Conservation (phyloP, 305 asterid species). For the Fraxinus sp. region DNA sequence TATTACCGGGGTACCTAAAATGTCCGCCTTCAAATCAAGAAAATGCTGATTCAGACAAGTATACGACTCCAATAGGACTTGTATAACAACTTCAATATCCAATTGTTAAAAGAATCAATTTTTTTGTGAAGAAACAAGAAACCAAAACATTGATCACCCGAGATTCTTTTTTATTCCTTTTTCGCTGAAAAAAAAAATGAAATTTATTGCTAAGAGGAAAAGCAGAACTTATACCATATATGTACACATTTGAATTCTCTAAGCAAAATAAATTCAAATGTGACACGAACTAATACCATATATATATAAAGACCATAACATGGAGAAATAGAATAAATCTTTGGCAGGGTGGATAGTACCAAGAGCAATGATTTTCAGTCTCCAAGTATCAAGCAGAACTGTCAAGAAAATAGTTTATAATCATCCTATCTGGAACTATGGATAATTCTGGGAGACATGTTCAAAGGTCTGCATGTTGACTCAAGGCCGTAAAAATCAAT, state of each 20-base stretch:
- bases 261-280: neutral
- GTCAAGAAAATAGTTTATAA: neutral
- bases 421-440: neutral
- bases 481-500: neutral
- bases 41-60: neutral
- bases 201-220: neutral
- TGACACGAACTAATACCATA: neutral
- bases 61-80: neutral
- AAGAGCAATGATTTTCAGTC: neutral
- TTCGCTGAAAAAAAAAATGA: too few relatives aligned
- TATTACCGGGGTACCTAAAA: slow-evolving; percentile 70
- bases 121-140: neutral
- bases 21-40: slow-evolving; percentile 57
- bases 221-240: neutral
- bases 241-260: neutral
- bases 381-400: neutral
- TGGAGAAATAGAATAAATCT: neutral
- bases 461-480: neutral
- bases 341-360: neutral
- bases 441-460: neutral
- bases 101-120: neutral
- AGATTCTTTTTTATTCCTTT: neutral
- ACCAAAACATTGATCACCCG: neutral
- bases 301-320: neutral
- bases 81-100: neutral